Percentiles rank a stretch among this genome's conserved stretches.
These are phyloP conservation scores for Plenodomus tracheiphilus DNA, from an alignment of 2,329 filamentous ascomycete species.

Conservation along the genomic window DNA sequence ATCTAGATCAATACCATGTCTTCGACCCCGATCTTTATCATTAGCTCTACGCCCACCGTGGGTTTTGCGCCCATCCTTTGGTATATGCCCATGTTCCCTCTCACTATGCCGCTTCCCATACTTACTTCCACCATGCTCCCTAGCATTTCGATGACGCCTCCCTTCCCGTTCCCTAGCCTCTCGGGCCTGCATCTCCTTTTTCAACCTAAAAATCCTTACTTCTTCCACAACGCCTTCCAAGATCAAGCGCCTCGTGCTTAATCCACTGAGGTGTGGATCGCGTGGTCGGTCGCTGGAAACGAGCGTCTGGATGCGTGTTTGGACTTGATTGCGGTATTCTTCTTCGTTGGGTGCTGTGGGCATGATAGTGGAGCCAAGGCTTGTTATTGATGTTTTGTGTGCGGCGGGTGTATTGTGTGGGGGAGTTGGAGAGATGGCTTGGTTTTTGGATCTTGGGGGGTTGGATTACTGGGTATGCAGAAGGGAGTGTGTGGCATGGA, in stretches of 20 bases:
- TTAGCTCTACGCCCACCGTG: too few species aligned
- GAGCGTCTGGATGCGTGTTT: constrained; percentile 17
- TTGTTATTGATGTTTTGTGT: too few species aligned
- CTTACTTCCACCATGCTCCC: not conserved
- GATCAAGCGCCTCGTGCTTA: constrained; percentile 14
- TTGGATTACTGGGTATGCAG: too few species aligned
- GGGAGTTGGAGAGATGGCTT: too few species aligned
- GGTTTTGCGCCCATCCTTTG: too few species aligned
- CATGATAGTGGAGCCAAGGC: too few species aligned
- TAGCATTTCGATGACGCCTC: not conserved
- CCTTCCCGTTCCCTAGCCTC: constrained; percentile 4
- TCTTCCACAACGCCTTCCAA: constrained; percentile 26
- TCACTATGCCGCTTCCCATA: not conserved
- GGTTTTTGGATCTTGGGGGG: too few species aligned
- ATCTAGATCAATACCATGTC: not conserved
- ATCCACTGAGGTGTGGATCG: constrained; percentile 9
- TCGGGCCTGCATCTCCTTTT: constrained; percentile 14
- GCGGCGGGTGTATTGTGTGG: too few species aligned
- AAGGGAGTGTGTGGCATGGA: too few species aligned
- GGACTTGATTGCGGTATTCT: constrained; percentile 16
- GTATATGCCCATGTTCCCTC: not conserved
- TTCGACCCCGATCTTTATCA: not conserved
- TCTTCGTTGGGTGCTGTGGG: constrained; percentile 6
- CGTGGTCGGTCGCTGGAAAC: constrained; percentile 8
- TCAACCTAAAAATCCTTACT: constrained; percentile 18